phyloP scores from a whole-genome alignment of 2,329 filamentous ascomycete species.

The Alternaria postmessia region DNA sequence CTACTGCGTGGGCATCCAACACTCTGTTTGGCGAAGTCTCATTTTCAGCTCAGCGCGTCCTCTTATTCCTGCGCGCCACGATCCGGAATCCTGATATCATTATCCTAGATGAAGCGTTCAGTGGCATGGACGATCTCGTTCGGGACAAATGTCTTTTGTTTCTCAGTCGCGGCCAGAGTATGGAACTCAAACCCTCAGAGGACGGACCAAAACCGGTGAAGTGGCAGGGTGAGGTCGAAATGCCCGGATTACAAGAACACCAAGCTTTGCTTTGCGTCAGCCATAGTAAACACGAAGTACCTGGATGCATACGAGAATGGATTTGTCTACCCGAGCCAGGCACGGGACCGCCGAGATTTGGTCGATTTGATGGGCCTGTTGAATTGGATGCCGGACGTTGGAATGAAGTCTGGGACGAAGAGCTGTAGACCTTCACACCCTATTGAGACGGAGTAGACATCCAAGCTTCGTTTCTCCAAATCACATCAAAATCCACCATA shows the following conservation, averaged over 20 bases:
- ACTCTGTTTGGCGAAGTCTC: slow-evolving; percentile 75
- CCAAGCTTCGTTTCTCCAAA: neutral
- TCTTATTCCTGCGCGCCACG: slow-evolving; percentile 73
- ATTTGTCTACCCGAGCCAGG: slow-evolving; percentile 83
- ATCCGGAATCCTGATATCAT: slow-evolving; percentile 58
- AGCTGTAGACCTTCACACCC: neutral
- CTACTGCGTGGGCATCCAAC: slow-evolving; percentile 70
- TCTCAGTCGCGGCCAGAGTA: slow-evolving; percentile 62
- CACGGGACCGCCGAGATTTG: slow-evolving; percentile 70
- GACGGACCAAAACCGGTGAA: slow-evolving; percentile 45
- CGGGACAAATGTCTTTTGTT: slow-evolving; percentile 89
- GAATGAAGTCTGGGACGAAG: slow-evolving; percentile 62
- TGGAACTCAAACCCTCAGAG: slow-evolving; percentile 47
- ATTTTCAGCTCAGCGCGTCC: slow-evolving; percentile 83
- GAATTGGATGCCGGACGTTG: slow-evolving; percentile 66
- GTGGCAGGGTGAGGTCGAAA: slow-evolving; percentile 60
- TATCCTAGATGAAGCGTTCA: slow-evolving; percentile 61
- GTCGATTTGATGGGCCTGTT: slow-evolving; percentile 69
- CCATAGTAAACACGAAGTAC: slow-evolving; percentile 89
- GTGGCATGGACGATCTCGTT: slow-evolving; percentile 63
- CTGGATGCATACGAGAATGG: slow-evolving; percentile 82
- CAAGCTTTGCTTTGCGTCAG: slow-evolving; percentile 94
- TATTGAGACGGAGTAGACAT: too few species aligned
- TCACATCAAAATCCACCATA: neutral
- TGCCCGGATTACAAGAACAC: slow-evolving; percentile 69